Evolutionary conservation across 345 rosid species (phyloP), one percentile per base, ranked within the genome.

Genomic region (Clarkia xantiana): DNA sequence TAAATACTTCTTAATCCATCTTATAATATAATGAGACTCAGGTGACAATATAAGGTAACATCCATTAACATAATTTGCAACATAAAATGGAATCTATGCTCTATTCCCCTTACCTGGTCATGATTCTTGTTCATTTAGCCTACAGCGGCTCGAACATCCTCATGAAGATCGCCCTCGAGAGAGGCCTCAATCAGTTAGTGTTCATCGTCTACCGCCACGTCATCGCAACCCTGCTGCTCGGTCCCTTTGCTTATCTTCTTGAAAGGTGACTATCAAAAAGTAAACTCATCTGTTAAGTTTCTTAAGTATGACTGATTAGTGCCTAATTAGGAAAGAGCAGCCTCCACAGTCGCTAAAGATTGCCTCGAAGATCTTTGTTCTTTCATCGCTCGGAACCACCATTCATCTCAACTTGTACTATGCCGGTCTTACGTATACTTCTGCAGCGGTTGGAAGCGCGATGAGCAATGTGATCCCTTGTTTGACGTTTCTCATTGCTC

Each of bases 381-480:
- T 75, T 20, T 48, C 81, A 11, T 58, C 64, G 3, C 34, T 75
- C 3, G 79, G 73, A 34, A 70, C 73, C 1, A 70, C 76, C 9
- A 1, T 75, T 52, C 71, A 72, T 63, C 72, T 63, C 52, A 67
- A 75, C 50, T 19, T 78, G 9, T 68, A 54, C 65, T 66, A 59
- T 45, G 61, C 61, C 9, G 75, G 79, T 42, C 53, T 73, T 36
- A 47, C 53, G 6, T 64, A 68, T 49, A 70, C 75, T 62, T 63
- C 79, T 10, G 54, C 75, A 0, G 60, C 77, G 0, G 56, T 72
- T 0, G 73, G 81, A 1, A 64, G 68, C 34, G 81, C 73, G 12
- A 18, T 68, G 52, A 66, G 73, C 55, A 78, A 72, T 40, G 62
- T 64, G 9, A 59, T 73, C 62, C 79, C 79, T 13, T 40, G 68